A percentile compares a stretch with the other conserved stretches of the same genome.
phyloP scores from a whole-genome alignment of 768 basidiomycete species.

The Boletus rubescentipes region DNA sequence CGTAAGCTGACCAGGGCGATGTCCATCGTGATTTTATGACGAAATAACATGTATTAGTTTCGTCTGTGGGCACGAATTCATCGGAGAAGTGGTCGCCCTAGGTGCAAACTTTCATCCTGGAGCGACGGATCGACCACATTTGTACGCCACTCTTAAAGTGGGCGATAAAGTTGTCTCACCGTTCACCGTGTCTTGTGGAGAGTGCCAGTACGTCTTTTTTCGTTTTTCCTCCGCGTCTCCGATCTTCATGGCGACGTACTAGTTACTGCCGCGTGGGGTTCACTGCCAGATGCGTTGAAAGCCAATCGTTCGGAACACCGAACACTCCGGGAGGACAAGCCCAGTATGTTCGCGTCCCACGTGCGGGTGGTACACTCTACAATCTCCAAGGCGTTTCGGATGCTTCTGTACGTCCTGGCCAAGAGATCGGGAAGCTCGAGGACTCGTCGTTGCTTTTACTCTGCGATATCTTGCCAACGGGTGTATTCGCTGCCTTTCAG shows the following conservation, averaged over 20 bases:
- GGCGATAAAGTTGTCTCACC: constrained; percentile 81
- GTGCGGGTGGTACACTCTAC: constrained; percentile 76
- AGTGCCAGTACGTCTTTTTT: constrained; percentile 66
- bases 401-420: constrained; percentile 17
- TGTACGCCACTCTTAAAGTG: constrained; percentile 63
- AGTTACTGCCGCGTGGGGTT: constrained; percentile 75
- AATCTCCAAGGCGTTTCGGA: constrained; percentile 49
- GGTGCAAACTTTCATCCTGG: constrained; percentile 54
- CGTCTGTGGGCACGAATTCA: constrained; percentile 77
- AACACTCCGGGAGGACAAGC: constrained; percentile 72
- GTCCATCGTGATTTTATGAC: background rate
- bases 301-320: constrained; percentile 65
- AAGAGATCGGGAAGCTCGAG: constrained; percentile 41
- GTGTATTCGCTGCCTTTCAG: constrained; percentile 73
- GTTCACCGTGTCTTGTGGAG: constrained; percentile 78
- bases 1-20: constrained; percentile 40
- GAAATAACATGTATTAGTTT: constrained; percentile 40
- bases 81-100: constrained; percentile 68
- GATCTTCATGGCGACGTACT: background rate
- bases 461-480: constrained; percentile 79
- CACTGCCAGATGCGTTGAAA: constrained; percentile 64
- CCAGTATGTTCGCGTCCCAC: constrained; percentile 74
- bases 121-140: constrained; percentile 49
- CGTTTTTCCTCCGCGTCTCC: background rate
- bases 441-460: constrained; percentile 71